Evolutionary conservation across 495 filamentous ascomycete genomes (phyloP).

Genomic region (Penicillium arizonense): DNA sequence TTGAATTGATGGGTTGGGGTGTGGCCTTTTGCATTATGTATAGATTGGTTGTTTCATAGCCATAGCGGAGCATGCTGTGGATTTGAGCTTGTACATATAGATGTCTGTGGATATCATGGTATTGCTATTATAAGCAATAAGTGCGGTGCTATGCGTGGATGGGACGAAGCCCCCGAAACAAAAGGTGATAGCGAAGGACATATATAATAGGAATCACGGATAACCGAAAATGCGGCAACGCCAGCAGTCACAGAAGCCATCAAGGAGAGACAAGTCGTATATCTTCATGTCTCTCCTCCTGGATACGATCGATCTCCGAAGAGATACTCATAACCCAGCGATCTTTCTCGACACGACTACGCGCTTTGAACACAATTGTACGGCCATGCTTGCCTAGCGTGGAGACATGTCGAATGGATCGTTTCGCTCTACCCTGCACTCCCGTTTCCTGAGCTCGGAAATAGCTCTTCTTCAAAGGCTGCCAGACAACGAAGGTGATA

Average conservation of each 20-base stretch:
- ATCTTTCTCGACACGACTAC: constrained; percentile 70
- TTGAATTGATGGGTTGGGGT: constrained; percentile 18
- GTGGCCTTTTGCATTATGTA: constrained; percentile 2
- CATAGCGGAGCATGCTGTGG: background rate
- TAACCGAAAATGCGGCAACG: background rate
- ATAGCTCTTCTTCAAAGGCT: constrained; percentile 56
- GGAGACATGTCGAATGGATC: constrained; percentile 50
- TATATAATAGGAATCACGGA: background rate
- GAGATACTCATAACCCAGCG: constrained; percentile 73
- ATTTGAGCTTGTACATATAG: constrained; percentile 8
- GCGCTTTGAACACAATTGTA: constrained; percentile 68
- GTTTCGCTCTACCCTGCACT: constrained; percentile 40
- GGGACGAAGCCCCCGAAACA: background rate
- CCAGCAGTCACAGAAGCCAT: background rate
- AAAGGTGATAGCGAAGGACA: background rate
- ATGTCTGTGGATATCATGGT: constrained; percentile 18
- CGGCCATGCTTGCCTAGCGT: constrained; percentile 61
- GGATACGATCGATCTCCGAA: constrained; percentile 70
- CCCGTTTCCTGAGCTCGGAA: constrained; percentile 54
- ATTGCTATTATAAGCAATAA: constrained; percentile 18
- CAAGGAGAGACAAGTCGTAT: constrained; percentile 53
- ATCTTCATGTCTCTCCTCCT: constrained; percentile 54
- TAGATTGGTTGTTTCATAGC: background rate
- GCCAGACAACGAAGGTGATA: constrained; percentile 74
- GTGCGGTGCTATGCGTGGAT: constrained; percentile 4